phyloP scores from a whole-genome alignment of 768 basidiomycete species.

The Trametes meyenii region DNA sequence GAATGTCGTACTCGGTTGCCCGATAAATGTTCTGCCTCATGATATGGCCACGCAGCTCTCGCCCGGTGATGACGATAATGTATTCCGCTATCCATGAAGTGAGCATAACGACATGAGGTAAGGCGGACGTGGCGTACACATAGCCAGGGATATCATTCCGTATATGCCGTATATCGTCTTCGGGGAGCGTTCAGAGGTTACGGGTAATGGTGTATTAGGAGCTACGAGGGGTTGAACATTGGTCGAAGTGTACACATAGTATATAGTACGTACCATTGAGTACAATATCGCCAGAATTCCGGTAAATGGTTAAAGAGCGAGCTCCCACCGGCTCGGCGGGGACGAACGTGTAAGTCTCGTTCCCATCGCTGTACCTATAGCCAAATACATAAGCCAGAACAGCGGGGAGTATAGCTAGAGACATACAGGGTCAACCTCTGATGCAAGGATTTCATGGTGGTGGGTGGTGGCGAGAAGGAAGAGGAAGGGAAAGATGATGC shows the following conservation, averaged over 20 bases:
- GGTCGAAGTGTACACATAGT: slow-evolving; percentile 1
- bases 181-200: slow-evolving; percentile 58
- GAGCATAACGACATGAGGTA: background rate
- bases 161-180: slow-evolving; percentile 76
- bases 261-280: slow-evolving; percentile 56
- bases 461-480: slow-evolving; percentile 30
- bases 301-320: slow-evolving; percentile 70
- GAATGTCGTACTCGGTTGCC: slow-evolving; percentile 88
- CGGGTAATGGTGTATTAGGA: slow-evolving; percentile 55
- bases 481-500: slow-evolving; percentile 4
- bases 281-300: slow-evolving; percentile 73
- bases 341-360: slow-evolving; percentile 80
- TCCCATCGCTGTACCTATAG: slow-evolving; percentile 66
- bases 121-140: slow-evolving; percentile 52
- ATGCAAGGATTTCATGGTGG: slow-evolving; percentile 68
- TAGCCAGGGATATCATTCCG: slow-evolving; percentile 73
- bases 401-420: background rate
- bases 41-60: slow-evolving; percentile 75
- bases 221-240: slow-evolving; percentile 38
- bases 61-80: slow-evolving; percentile 83
- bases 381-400: slow-evolving; percentile 9
- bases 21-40: slow-evolving; percentile 87
- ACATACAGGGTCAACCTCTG: slow-evolving; percentile 72
- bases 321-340: slow-evolving; percentile 63
- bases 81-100: slow-evolving; percentile 74